Percentiles rank a stretch among this genome's conserved stretches.
Evolutionary conservation across 306 rosid genomes (phyloP).

Genomic region (Prinsepia uniflora): DNA sequence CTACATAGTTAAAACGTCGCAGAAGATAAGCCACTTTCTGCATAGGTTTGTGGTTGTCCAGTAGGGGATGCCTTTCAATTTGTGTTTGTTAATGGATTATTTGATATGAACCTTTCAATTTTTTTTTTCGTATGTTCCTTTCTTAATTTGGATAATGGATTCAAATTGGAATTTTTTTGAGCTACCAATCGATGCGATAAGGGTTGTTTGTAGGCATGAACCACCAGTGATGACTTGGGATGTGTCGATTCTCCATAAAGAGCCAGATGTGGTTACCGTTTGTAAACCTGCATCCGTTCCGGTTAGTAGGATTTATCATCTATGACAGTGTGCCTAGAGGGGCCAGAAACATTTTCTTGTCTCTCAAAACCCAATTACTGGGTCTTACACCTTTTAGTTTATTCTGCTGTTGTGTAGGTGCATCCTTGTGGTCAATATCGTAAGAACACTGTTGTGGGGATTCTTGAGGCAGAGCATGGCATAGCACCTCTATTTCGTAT

Average conservation of each 20-base stretch:
- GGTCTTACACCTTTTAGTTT: conserved; percentile 27
- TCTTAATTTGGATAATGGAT: background rate
- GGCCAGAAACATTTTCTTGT: background rate
- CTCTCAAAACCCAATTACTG: background rate
- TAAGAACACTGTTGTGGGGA: conserved; percentile 90
- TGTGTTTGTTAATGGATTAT: background rate
- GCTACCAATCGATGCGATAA: conserved; percentile 29
- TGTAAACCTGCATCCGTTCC: conserved; percentile 89
- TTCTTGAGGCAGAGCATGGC: conserved; percentile 87
- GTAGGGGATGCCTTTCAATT: conserved; percentile 3
- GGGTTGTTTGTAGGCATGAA: conserved; percentile 73
- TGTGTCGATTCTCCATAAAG: conserved; percentile 52
- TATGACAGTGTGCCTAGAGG: background rate
- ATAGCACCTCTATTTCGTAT: conserved; percentile 91
- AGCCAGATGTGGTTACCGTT: conserved; percentile 60
- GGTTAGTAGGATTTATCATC: conserved; percentile 50
- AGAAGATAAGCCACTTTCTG: conserved; percentile 75
- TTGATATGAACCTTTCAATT: background rate
- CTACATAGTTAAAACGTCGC: conserved; percentile 54
- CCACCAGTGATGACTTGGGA: conserved; percentile 77
- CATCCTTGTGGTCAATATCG: conserved; percentile 99
- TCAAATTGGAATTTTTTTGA: conserved; percentile 21
- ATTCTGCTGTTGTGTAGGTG: conserved; percentile 52
- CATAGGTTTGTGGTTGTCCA: conserved; percentile 58
- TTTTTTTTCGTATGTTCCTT: background rate